Base-by-base conservation (phyloP, 2,329 filamentous ascomycete species). In the Teratosphaeria nubilosa region DNA sequence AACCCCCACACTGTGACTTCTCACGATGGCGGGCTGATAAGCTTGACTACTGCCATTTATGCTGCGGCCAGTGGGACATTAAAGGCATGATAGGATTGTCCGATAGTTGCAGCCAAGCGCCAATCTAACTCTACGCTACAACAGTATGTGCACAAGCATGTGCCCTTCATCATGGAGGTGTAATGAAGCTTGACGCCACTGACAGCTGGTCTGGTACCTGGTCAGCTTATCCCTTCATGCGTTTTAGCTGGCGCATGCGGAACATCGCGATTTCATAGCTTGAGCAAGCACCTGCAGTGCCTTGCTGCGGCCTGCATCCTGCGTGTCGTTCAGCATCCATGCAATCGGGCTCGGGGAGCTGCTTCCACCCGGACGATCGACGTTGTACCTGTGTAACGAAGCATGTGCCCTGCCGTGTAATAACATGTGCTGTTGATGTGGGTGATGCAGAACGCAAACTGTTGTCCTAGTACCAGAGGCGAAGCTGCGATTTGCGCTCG, bases 271-370 rank as follows among this genome's bases (percentile, higher is more conserved):
- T 22, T 30, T n/a, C 16, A 53, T 22, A 30, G 25, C 51, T 48
- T n/a, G 41, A 48, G 41, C 41, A 6, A 48, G 41, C 51, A 51
- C 27, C 14, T 53, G 51, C 50, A 51, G 20, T 20, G 11, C 11
- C 50, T 30, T 14, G n/a, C 58, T 56, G 54, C n/a, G n/a, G n/a
- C n/a, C 52, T 55, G 57, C 58, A 51, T 58, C 56, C 25, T 56
- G 52, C 55, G 56, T 60, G 57, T 60, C 59, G 62, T 62, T 58
- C 37, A 60, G n/a, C 41, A 48, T 20, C 41, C 56, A 58, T 64
- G 62, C 60, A 64, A 11, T 27, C 62, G 63, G 64, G 22, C 41
- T 61, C 62, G 63, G 62, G 63, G 59, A 60, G n/a, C 51, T 31
- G 13, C 50, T 62, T 62, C 64, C 64, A 64, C 59, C 59, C 53